Conservation (phyloP, 1,284 basidiomycete genomes). For the Apiotrichum laibachii region DNA sequence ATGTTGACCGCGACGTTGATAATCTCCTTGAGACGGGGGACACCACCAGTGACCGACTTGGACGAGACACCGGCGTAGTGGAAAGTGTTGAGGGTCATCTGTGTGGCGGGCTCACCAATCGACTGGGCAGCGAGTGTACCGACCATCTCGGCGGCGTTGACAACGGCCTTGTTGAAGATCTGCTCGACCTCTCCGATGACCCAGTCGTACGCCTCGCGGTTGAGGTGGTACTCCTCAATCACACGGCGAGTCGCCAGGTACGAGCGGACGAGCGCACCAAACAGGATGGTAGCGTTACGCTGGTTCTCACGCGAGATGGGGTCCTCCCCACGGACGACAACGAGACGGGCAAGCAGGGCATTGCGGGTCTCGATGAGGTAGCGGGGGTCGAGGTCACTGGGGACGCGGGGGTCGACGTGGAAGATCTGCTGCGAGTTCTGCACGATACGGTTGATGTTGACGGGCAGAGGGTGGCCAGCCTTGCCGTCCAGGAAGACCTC, state of each 20-base stretch:
- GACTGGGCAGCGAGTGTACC: slow-evolving; percentile 97
- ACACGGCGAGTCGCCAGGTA: slow-evolving; percentile 80
- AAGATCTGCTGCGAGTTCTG: slow-evolving; percentile 97
- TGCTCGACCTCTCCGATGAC: slow-evolving; percentile 93
- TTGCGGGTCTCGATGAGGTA: slow-evolving; percentile 80
- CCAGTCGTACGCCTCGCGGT: slow-evolving; percentile 93
- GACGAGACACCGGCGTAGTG: slow-evolving; percentile 98
- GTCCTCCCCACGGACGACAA: slow-evolving; percentile 86
- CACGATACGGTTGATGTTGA: slow-evolving; percentile 90
- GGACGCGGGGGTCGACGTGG: slow-evolving; percentile 90
- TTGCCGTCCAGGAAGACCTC: slow-evolving; percentile 83
- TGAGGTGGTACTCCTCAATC: slow-evolving; percentile 80
- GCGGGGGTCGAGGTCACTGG: slow-evolving; percentile 83
- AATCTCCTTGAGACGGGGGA: slow-evolving; percentile 95
- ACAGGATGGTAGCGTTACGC: slow-evolving; percentile 83
- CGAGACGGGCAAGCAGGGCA: slow-evolving; percentile 66
- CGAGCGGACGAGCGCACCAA: slow-evolving; percentile 88
- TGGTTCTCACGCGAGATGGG: slow-evolving; percentile 71
- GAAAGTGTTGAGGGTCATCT: slow-evolving; percentile 97
- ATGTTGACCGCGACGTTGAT: slow-evolving; percentile 99
- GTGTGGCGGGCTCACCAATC: slow-evolving; percentile 98
- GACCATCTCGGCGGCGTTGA: slow-evolving; percentile 97
- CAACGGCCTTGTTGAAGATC: slow-evolving; percentile 88
- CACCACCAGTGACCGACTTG: slow-evolving; percentile 97
- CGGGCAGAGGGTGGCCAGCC: slow-evolving; percentile 72